Evolutionary conservation across 768 basidiomycete species (phyloP), one percentile per base, ranked within the genome.

Genomic region (Arthromyces matolae): DNA sequence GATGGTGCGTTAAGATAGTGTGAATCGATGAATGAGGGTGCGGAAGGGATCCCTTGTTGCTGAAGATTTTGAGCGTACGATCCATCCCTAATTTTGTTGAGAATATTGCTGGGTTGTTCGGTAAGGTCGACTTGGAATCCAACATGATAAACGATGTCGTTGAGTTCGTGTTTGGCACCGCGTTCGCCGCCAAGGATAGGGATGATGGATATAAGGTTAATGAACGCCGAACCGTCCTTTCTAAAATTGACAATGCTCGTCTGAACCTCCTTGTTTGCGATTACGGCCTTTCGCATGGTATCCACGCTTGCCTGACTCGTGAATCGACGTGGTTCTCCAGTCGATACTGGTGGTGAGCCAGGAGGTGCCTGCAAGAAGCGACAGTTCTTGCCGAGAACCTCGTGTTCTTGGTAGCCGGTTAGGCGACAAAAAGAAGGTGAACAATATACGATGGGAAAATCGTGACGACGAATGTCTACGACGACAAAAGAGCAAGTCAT

Each of bases 41-140:
- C 24, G 2, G 29, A 31, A 22, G n/a, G n/a, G n/a, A n/a, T n/a
- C n/a, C 25, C 42, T 42, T 16, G 42, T 8, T 41, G 42, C n/a
- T 35, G 45, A 55, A 25, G 56, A 29, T 22, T 64, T 66, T 63
- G 85, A 82, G 82, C 67, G 65, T 92, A 92, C 27, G 77, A 81
- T 14, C 93, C 93, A 55, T 89, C 83, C 16, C 77, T 69, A 44
- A 93, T 75, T 62, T 84, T 89, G 54, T 86, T 78, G 44, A 93
- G 68, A 50, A 96, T 93, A 2, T 80, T 80, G 55, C 82, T 82
- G 2, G 92, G 93, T 68, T 94, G 92, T 58, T 86, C 82, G 14
- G 83, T 83, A 40, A 99, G 72, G 66, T 97, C 92, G 46, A 96
- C 88, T 67, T 99, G 93, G 73, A 99, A 98, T 1, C 96, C 96